Percentiles rank a stretch among this genome's conserved stretches.
These are phyloP conservation scores for Talaromyces sp. DNA, from an alignment of 2,329 filamentous ascomycete genomes.

Conservation along the genomic window DNA sequence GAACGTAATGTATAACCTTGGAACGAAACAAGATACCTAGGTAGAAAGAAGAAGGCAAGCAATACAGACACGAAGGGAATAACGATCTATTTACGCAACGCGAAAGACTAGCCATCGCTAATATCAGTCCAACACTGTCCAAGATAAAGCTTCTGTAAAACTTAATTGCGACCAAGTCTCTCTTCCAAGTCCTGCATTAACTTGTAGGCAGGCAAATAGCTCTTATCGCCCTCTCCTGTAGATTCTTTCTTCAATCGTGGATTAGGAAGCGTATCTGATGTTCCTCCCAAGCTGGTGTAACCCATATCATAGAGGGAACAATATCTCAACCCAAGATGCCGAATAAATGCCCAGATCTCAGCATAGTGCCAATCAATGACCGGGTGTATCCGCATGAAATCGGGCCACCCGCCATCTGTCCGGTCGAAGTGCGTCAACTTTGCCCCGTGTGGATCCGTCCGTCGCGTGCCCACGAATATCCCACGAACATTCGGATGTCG, in stretches of 20 bases:
- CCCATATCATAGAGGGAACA: constrained; percentile 85
- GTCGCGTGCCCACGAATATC: constrained; percentile 82
- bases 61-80: not conserved
- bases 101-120: not conserved
- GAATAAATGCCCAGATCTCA: constrained; percentile 87
- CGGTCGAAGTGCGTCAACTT: constrained; percentile 78
- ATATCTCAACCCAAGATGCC: constrained; percentile 75
- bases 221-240: constrained; percentile 21
- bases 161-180: constrained; percentile 69
- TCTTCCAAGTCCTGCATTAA: constrained; percentile 70
- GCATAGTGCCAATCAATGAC: constrained; percentile 97
- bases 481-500: constrained; percentile 63
- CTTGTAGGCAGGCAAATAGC: constrained; percentile 29
- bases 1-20: constrained; percentile 19
- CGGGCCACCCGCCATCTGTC: constrained; percentile 88
- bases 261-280: constrained; percentile 85
- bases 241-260: constrained; percentile 62
- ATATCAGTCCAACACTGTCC: not conserved
- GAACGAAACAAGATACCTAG: not conserved
- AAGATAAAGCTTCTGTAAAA: not conserved
- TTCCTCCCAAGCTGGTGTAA: constrained; percentile 91
- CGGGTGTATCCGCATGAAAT: constrained; percentile 90
- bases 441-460: constrained; percentile 89
- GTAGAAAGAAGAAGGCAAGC: not conserved
- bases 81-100: constrained; percentile 15